These are phyloP conservation scores for Hypericum perforatum DNA, from an alignment of 345 rosid species.

Conservation along the genomic window DNA sequence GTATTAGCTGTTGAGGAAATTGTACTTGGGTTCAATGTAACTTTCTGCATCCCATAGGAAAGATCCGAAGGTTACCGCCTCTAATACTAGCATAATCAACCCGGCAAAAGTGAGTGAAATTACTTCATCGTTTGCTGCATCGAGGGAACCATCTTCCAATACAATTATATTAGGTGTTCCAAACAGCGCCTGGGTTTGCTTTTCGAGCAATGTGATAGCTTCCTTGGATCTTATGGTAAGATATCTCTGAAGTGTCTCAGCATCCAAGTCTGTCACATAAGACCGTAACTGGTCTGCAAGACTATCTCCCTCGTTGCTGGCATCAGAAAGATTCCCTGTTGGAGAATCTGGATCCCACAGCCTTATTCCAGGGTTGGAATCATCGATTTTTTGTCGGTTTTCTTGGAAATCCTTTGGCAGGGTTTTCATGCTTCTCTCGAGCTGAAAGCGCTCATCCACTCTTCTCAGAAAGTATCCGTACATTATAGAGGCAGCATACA, in stretches of 20 bases:
- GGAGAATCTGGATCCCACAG: conserved; percentile 76
- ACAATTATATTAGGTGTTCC: conserved; percentile 73
- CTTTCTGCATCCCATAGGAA: conserved; percentile 89
- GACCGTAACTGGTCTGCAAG: conserved; percentile 45
- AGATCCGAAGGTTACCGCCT: conserved; percentile 86
- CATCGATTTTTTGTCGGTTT: conserved; percentile 30
- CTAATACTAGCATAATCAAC: conserved; percentile 74
- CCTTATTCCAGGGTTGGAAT: conserved; percentile 33
- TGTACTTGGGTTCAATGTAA: conserved; percentile 71
- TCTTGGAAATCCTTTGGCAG: conserved; percentile 50
- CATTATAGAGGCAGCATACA: conserved; percentile 90
- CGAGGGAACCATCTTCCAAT: conserved; percentile 65
- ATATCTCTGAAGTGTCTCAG: conserved; percentile 83
- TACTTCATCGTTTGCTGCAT: conserved; percentile 51
- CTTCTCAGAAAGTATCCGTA: conserved; percentile 86
- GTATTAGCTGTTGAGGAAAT: conserved; percentile 45
- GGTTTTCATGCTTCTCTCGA: conserved; percentile 75
- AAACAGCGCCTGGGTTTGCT: conserved; percentile 84
- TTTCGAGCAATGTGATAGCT: conserved; percentile 70
- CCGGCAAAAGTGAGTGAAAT: conserved; percentile 52
- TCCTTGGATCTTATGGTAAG: conserved; percentile 87
- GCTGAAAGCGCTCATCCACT: conserved; percentile 82
- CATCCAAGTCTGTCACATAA: conserved; percentile 75
- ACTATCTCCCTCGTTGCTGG: conserved; percentile 17
- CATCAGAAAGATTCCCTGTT: conserved; percentile 44